Percentiles rank a stretch among this genome's conserved stretches.
Evolutionary conservation across 257 asterid species (phyloP).

Genomic region (Asclepias syriaca): DNA sequence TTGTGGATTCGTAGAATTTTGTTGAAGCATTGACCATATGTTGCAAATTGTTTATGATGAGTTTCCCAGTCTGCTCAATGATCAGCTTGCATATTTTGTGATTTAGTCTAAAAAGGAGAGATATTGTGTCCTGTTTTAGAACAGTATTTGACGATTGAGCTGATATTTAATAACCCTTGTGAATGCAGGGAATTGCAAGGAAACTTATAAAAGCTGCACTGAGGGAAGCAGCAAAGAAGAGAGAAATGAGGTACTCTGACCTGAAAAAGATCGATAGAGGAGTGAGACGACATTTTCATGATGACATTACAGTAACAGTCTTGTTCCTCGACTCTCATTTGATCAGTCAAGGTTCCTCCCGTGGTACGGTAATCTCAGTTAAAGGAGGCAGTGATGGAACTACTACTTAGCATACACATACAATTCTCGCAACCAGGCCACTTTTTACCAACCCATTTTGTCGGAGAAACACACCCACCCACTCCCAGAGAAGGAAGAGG

Average conservation of each 20-base stretch:
- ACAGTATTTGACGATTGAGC: background rate
- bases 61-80: no score
- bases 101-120: no score
- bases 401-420: slow-evolving; percentile 16
- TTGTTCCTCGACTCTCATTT: slow-evolving; percentile 50
- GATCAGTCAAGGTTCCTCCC: slow-evolving; percentile 41
- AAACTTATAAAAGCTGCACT: slow-evolving; percentile 59
- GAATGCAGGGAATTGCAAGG: slow-evolving; percentile 67
- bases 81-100: no score
- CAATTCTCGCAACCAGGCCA: background rate
- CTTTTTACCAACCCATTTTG: background rate
- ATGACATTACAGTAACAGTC: slow-evolving; percentile 70
- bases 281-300: slow-evolving; percentile 74
- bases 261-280: slow-evolving; percentile 61
- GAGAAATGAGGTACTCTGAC: slow-evolving; percentile 76
- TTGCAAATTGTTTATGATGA: no score
- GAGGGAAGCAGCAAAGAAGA: slow-evolving; percentile 60
- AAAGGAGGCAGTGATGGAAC: slow-evolving; percentile 44
- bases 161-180: slow-evolving; percentile 5
- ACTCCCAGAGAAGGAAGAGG: background rate
- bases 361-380: slow-evolving; percentile 40
- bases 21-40: no score
- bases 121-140: background rate
- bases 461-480: background rate
- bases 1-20: no score